Evolutionary conservation across 352 stramenopile genomes (phyloP).

Genomic region (Phytophthora sp.): DNA sequence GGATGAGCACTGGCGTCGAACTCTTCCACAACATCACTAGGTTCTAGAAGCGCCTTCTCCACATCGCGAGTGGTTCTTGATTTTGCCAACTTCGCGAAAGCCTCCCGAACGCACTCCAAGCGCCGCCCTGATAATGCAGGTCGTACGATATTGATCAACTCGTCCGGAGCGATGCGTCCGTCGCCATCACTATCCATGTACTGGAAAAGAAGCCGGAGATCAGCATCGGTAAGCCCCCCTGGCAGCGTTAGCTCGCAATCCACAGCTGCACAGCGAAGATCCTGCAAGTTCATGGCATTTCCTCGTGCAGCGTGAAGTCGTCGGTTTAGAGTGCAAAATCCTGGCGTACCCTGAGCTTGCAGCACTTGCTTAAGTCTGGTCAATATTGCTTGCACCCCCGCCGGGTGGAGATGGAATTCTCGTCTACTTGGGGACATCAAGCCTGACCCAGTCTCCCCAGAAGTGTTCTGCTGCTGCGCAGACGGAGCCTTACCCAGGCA

Average conservation of each 20-base stretch:
- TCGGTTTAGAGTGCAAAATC: conserved; percentile 80
- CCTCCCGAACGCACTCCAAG: conserved; percentile 72
- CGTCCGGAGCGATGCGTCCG: conserved; percentile 79
- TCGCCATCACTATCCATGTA: conserved; percentile 86
- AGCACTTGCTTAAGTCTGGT: conserved; percentile 51
- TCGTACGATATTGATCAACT: conserved; percentile 87
- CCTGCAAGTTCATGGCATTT: conserved; percentile 72
- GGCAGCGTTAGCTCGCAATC: conserved; percentile 56
- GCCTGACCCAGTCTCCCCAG: conserved; percentile 3
- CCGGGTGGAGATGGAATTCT: conserved; percentile 41
- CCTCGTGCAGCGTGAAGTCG: conserved; percentile 28
- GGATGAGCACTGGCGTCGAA: conserved; percentile 89
- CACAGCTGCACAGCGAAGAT: conserved; percentile 76
- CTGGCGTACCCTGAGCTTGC: conserved; percentile 63
- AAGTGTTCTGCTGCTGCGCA: neutral
- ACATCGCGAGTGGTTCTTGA: conserved; percentile 23
- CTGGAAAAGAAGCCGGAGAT: conserved; percentile 77
- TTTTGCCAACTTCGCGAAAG: conserved; percentile 88
- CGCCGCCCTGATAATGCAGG: conserved; percentile 76
- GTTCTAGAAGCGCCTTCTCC: conserved; percentile 73
- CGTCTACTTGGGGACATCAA: conserved; percentile 23
- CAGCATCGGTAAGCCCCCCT: conserved; percentile 47
- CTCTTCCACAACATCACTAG: conserved; percentile 75
- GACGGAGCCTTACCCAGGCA: conserved; percentile 45
- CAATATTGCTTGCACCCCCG: conserved; percentile 68